Base-by-base conservation (phyloP, 441 rosid genomes). In the Arabidopsis lyrata region DNA sequence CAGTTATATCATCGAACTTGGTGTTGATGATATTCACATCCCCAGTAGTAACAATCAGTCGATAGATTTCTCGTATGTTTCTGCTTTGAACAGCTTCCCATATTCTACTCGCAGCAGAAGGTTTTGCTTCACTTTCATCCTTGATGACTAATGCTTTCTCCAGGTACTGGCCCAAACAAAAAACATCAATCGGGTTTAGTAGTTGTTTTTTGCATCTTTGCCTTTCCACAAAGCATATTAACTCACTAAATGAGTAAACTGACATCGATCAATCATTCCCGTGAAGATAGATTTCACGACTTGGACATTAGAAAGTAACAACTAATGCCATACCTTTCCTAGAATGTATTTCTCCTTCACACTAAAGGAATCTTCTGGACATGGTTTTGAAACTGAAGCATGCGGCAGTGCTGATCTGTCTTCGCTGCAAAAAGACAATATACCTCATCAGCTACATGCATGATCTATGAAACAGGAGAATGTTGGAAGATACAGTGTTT, bases 41-140 rank as follows among this genome's bases (percentile, higher is more conserved):
- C 22, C 86, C 79, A n/a, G 78, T 52, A 39, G 80, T 78, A 74
- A 84, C 98, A 69, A 90, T 81, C 34, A 83, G 86, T 41, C 86
- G 86, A 71, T 93, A 93, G 24, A 88, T 90, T 83, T 90, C 97
- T 68, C 66, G 85, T 80, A 93, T 75, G 80, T 91, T 83, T 42
- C 77, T 78, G 63, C 70, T 77, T 87, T 86, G 83, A 49, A 93
- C 96, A 47, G 98, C 96, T 83, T 86, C 79, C 97, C 97, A 90
- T 68, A 91, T 82, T 31, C 72, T 75, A 73, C 75, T 75, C 27
- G 79, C 48, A 42, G 79, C 60, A 35, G 83, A 73, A 45, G 63
- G 63, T 38, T 32, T 66, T 60, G 83, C 72, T 69, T 41, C 74
- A 54, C 58, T 68, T 44, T 77, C 66, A 64, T 83, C 88, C 80